Base-by-base conservation (phyloP, 306 rosid species). In the Gleditsia sinensis region DNA sequence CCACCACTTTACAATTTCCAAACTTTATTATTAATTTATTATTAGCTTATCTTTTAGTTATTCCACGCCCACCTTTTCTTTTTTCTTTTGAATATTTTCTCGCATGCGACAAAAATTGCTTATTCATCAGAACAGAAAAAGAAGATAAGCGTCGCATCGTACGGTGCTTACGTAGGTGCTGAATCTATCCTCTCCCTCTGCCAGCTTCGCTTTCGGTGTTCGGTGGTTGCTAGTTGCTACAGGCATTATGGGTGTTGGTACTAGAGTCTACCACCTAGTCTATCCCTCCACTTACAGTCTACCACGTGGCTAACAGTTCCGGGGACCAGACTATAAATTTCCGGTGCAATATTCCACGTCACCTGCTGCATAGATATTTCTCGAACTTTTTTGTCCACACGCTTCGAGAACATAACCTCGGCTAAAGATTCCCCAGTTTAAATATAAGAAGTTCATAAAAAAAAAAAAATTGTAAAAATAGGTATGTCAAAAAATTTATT, bases 151-250 rank as follows among this genome's bases (percentile, higher is more conserved):
- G 28, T 42, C n/a, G 12, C 0, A 40, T n/a, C 71, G 67, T 71
- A 75, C 67, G 83, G 63, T 3, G 42, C 19, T 7, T 9, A 56
- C 62, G 72, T 32, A 19, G 33, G n/a, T 53, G 51, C 24, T 45
- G 65, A 24, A 42, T 60, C 20, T 36, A 59, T 59, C 28, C 34
- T 8, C 39, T 59, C 67, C 58, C 28, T 8, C 39, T 59, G 71
- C 58, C 28, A 13, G 21, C 45, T 33, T 71, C 40, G 0, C 64
- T 80, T 72, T 78, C 83, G 77, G 78, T 79, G 67, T 40, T 75
- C 63, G 80, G 80, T 74, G 76, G 83, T 64, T 46, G 76, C 74
- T 54, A 40, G 27, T 32, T 36, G 63, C 16, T 20, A 54, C 39
- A 25, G 7, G 9, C 27, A 12, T 32, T 16, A 25, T 33, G 68